Evolutionary conservation across 192 early-diverging fungal genomes (phyloP), one percentile per base, ranked within the genome.

Genomic region (Thamnidium elegans): DNA sequence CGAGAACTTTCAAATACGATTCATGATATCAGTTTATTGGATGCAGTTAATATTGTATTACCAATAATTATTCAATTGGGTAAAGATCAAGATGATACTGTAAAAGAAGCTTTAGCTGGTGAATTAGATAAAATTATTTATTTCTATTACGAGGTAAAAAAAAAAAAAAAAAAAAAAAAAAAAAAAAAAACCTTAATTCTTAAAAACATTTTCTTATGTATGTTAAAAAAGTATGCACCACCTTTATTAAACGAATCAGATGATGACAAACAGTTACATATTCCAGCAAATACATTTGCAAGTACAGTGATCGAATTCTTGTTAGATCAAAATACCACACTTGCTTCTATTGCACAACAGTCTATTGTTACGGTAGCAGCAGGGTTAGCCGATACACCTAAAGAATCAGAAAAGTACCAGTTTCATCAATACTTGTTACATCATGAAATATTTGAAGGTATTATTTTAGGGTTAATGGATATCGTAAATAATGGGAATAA

Each of bases 271-370:
- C 17, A 20, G 7, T 71, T 67, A 21, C 69, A 77, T 23, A 55
- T 82, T 10, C 74, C 78, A 1, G 55, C 66, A 15, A 65, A 72
- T 15, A 48, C 59, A 3, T 86, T 86, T 46, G 70, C 79, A 4
- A 54, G 67, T 10, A 43, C 83, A 13, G 69, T 86, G 43, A 69
- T 77, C 47, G 78, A 75, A 9, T 69, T 86, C 11, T 66, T 86
- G 32, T 48, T 86, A 45, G 84, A 86, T 58, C 81, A 86, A 53
- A 81, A 83, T 44, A 76, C 80, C 7, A 72, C 66, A 14, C 66
- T 86, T 3, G 81, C 84, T 19, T 59, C 79, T 5, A 69, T 80
- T 31, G 73, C 80, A 0, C 76, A 81, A 48, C 59, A 78, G 9
- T 73, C 69, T 11, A 71, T 86, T 31, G 73, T 77, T 4, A 63